Evolutionary conservation across 768 basidiomycete species (phyloP).

Genomic region (Rhodotorula diobovata): DNA sequence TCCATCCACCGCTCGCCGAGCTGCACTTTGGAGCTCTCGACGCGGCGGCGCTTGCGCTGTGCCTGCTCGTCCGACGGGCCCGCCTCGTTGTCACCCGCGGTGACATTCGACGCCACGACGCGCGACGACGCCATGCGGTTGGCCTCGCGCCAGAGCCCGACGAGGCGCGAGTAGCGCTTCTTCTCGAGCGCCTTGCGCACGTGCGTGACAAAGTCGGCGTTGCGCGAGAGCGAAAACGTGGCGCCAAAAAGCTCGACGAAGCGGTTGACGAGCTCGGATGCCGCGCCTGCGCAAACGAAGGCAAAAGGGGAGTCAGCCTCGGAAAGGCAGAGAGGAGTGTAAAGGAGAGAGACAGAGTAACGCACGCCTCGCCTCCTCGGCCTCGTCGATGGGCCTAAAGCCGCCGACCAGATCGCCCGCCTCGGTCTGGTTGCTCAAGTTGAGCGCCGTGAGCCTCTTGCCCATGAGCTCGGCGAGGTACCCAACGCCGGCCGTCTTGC

Average conservation of each 20-base stretch:
- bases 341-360: neutral
- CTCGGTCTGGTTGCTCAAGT: conserved; percentile 93
- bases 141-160: conserved; percentile 62
- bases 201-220: conserved; percentile 75
- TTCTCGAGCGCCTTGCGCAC: conserved; percentile 75
- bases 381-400: conserved; percentile 89
- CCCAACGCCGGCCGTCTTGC: conserved; percentile 88
- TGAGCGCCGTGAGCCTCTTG: conserved; percentile 75
- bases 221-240: conserved; percentile 86
- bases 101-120: conserved; percentile 49
- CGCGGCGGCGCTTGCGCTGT: conserved; percentile 42
- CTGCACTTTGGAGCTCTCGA: conserved; percentile 20
- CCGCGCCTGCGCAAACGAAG: conserved; percentile 13
- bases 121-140: conserved; percentile 63
- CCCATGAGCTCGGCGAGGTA: conserved; percentile 75
- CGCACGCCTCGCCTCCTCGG: conserved; percentile 38
- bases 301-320: neutral
- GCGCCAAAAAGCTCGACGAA: conserved; percentile 76
- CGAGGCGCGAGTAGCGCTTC: conserved; percentile 76
- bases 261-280: conserved; percentile 44
- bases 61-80: conserved; percentile 16
- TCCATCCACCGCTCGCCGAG: conserved; percentile 57
- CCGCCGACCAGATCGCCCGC: conserved; percentile 89
- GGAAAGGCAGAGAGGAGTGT: too few species aligned
- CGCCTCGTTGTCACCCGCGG: neutral